Base-by-base conservation (phyloP, 2,329 filamentous ascomycete genomes). In the Colletotrichum sidae region DNA sequence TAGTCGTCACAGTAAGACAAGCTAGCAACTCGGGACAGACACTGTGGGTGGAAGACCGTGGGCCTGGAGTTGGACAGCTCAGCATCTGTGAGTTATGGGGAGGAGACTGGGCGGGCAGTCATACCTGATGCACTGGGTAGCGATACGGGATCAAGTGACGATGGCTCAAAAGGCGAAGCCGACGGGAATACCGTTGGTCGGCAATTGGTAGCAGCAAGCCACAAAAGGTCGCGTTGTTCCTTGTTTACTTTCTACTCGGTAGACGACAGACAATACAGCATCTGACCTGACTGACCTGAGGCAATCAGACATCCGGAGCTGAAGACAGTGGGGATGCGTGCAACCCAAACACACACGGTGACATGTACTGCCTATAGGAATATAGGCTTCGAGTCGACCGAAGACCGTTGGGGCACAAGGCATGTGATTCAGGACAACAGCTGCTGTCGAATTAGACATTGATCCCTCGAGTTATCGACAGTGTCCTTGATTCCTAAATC, bases 1-100 rank as follows among this genome's bases (percentile, higher is more conserved):
- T 77, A 59, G 68, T 70, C 66, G 50, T 25, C 33, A 67, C 64
- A 65, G 60, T 67, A 39, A 34, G 17, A 15, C 37, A 49, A 44
- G 53, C 63, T 64, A 45, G 47, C 33, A 15, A 64, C 47, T 49
- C 35, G 44, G 13, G 45, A 9, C 3, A 37, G 8, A 11, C 49
- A 60, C 60, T 60, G 60, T 60, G 13, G 37, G 25, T 53, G 53
- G 53, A 17, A 56, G 57, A 56, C 35, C 39, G 51, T 25, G 25
- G 25, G 4, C 15, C 41, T 55, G 13, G 37, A 11, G 41, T 55
- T 50, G 58, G 58, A 49, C 51, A 55, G 44, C 45, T 56, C 52
- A 62, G 52, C 44, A 44, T 45, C 52, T 38, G 47, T 47, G 38
- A 38, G 38, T 33, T 49, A 25, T 58, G 49, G 45, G n/a, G 53